phyloP scores from a whole-genome alignment of 306 rosid genomes.

The Senna tora region DNA sequence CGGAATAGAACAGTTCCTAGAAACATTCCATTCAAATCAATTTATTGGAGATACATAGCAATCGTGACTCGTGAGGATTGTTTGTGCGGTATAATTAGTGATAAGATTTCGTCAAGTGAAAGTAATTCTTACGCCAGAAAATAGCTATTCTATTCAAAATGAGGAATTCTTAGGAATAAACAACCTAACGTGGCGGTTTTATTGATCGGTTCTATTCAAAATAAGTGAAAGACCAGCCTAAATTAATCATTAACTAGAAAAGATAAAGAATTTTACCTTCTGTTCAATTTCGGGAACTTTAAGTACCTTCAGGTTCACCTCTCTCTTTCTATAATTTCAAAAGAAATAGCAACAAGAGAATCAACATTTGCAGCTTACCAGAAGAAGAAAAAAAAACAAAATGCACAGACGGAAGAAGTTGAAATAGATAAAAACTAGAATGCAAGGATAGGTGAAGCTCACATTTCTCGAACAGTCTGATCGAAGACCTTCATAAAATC shows the following conservation, averaged over 20 bases:
- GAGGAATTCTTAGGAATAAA: neutral
- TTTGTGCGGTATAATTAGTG: neutral
- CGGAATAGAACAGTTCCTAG: constrained; percentile 8
- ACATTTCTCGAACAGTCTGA: constrained; percentile 99
- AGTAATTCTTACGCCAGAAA: constrained; percentile 14
- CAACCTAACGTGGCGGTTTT: neutral
- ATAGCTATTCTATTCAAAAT: constrained; percentile 24
- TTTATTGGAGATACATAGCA: constrained; percentile 3
- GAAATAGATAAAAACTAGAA: neutral
- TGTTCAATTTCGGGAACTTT: constrained; percentile 99
- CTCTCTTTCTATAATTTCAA: constrained; percentile 77
- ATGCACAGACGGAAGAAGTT: neutral
- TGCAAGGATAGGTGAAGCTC: constrained; percentile 37
- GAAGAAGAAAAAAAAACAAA: neutral
- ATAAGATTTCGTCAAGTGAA: neutral
- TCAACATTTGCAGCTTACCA: constrained; percentile 25
- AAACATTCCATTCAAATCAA: neutral
- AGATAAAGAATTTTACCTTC: constrained; percentile 59
- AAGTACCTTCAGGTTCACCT: constrained; percentile 93
- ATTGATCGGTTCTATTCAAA: neutral
- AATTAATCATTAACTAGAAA: neutral
- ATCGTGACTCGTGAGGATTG: neutral
- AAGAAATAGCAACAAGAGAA: constrained; percentile 31
- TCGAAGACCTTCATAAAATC: constrained; percentile 98
- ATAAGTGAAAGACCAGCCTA: neutral